Conservation (phyloP, 495 filamentous ascomycete genomes). For the Penicillium arizonense region DNA sequence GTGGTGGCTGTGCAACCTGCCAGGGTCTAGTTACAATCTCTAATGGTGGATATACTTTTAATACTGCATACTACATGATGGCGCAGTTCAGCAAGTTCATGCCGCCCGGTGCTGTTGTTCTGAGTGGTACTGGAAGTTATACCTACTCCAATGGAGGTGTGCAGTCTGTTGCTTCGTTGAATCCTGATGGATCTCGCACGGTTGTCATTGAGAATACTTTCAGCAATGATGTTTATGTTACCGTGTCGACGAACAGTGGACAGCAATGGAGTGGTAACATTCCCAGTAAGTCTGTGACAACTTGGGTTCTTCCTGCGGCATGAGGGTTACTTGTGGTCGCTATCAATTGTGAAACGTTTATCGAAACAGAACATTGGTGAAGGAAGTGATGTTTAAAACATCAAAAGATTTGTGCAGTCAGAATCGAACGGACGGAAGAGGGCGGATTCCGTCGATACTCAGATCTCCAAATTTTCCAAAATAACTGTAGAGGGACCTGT, state of each 20-base stretch:
- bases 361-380: too few relatives aligned
- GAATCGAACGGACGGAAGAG: too few relatives aligned
- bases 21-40: slow-evolving; percentile 50
- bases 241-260: slow-evolving; percentile 38
- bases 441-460: too few relatives aligned
- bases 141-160: slow-evolving; percentile 43
- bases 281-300: slow-evolving; percentile 46
- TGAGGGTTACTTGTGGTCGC: background rate
- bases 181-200: slow-evolving; percentile 49
- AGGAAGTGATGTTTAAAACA: too few relatives aligned
- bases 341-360: too few relatives aligned
- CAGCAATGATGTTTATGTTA: slow-evolving; percentile 47
- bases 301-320: slow-evolving; percentile 48
- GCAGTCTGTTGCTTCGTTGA: slow-evolving; percentile 50
- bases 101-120: slow-evolving; percentile 45
- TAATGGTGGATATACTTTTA: slow-evolving; percentile 41
- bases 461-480: too few relatives aligned
- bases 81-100: slow-evolving; percentile 59
- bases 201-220: slow-evolving; percentile 56
- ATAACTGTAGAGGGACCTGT: too few relatives aligned
- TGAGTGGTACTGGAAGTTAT: slow-evolving; percentile 47
- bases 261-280: slow-evolving; percentile 53
- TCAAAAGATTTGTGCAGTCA: too few relatives aligned
- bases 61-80: slow-evolving; percentile 55
- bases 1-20: slow-evolving; percentile 48